Evolutionary conservation across 306 rosid species (phyloP).

Genomic region (Albizia julibrissin): DNA sequence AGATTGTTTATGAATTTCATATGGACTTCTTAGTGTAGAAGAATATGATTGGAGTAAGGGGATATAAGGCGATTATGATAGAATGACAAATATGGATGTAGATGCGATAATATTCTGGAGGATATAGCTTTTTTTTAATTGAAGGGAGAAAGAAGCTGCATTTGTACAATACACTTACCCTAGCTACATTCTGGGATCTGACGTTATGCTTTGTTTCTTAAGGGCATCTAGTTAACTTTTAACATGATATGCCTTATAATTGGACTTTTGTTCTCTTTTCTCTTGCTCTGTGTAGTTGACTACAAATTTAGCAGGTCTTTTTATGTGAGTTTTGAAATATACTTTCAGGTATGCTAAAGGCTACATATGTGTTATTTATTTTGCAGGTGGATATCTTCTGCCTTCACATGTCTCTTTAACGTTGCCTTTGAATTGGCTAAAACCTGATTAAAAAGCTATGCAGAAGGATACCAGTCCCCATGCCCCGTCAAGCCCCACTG

Average conservation of each 20-base stretch:
- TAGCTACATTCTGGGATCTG: background rate
- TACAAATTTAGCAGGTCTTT: conserved; percentile 14
- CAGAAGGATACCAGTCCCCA: conserved; percentile 51
- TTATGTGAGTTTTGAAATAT: conserved; percentile 8
- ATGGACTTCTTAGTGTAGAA: background rate
- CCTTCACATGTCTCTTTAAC: conserved; percentile 31
- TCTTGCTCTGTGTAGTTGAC: conserved; percentile 20
- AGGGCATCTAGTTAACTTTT: conserved; percentile 9
- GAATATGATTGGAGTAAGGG: background rate
- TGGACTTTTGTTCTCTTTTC: conserved; percentile 4
- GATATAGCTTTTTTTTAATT: background rate
- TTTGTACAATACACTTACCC: background rate
- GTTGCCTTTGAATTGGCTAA: conserved; percentile 36
- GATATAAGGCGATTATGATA: background rate
- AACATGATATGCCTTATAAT: background rate
- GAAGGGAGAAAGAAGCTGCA: background rate
- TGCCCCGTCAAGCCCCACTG: conserved; percentile 37
- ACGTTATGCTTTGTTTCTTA: background rate
- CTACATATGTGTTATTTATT: conserved; percentile 32
- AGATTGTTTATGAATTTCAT: conserved; percentile 1
- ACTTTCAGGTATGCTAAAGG: conserved; percentile 19
- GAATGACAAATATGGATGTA: background rate
- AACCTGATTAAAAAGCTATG: conserved; percentile 52
- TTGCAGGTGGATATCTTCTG: conserved; percentile 47
- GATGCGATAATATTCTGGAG: conserved; percentile 15